These are phyloP conservation scores for Wallacemonas rigidus DNA, from an alignment of 208 protist species.

Conservation along the genomic window DNA sequence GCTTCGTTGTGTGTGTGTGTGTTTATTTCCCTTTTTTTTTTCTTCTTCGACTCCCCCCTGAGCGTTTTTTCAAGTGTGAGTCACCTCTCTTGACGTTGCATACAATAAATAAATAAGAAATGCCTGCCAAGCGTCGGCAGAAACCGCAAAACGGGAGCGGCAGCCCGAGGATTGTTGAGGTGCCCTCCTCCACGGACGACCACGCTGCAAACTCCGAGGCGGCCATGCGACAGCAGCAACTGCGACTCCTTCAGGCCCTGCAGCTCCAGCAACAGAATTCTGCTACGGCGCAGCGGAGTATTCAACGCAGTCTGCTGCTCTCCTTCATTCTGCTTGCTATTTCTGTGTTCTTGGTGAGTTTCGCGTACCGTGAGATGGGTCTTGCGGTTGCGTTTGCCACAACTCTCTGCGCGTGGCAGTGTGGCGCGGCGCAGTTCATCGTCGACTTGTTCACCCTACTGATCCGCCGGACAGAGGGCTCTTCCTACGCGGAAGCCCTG, in stretches of 20 bases:
- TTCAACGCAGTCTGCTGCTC: conserved; percentile 20
- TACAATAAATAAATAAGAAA: too few species aligned
- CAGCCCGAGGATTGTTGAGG: background rate
- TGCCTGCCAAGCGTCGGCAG: background rate
- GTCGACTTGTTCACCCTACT: conserved; percentile 9
- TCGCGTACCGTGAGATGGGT: conserved; percentile 7
- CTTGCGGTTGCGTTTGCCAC: conserved; percentile 11
- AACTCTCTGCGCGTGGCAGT: conserved; percentile 8
- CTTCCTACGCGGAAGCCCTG: conserved; percentile 67
- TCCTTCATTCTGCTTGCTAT: conserved; percentile 4
- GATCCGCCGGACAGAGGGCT: conserved; percentile 14
- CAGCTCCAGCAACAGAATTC: conserved; percentile 19
- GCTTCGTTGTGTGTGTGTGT: too few species aligned
- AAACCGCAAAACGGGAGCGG: background rate
- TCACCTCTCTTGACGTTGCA: too few species aligned
- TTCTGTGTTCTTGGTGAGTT: background rate
- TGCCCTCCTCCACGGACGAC: background rate
- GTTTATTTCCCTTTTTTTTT: too few species aligned
- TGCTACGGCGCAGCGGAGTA: conserved; percentile 12
- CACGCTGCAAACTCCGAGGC: background rate
- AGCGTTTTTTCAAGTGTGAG: too few species aligned
- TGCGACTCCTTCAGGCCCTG: conserved; percentile 12
- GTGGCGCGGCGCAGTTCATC: conserved; percentile 10
- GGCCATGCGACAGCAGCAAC: conserved; percentile 18
- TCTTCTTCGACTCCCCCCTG: too few species aligned